These are phyloP conservation scores for Chondrus crispus DNA, from an alignment of 23 red algal genomes.

Conservation along the genomic window DNA sequence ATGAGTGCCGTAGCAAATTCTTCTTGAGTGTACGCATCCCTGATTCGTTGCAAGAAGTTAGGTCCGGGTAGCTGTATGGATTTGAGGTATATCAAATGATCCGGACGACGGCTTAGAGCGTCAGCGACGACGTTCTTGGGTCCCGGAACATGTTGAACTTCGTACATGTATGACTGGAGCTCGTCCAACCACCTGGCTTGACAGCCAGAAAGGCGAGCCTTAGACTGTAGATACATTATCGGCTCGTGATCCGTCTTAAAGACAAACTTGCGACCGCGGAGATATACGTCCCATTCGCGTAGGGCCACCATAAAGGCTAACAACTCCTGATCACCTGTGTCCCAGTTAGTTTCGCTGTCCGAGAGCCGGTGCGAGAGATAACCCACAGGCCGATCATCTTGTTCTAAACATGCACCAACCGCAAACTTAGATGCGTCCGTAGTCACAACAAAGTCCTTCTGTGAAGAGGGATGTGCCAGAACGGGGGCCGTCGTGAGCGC, in stretches of 20 bases:
- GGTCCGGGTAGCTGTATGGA: background rate
- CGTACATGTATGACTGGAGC: background rate
- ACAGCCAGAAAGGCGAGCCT: background rate
- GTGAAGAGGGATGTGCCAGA: background rate
- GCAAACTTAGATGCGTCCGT: constrained; percentile 29
- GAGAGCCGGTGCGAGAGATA: constrained; percentile 12
- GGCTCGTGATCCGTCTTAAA: constrained; percentile 26
- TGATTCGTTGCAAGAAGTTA: background rate
- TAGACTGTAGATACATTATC: constrained; percentile 8
- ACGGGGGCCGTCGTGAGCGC: background rate
- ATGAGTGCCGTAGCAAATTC: background rate
- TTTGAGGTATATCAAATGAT: background rate
- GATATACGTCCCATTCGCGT: background rate
- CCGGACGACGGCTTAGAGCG: background rate
- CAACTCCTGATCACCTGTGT: constrained; percentile 14
- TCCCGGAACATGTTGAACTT: background rate
- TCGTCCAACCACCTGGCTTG: constrained; percentile 10
- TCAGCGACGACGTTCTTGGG: background rate
- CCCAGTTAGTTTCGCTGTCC: background rate
- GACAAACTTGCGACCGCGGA: background rate
- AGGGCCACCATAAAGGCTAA: constrained; percentile 1
- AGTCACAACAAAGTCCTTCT: background rate
- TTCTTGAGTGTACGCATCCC: background rate
- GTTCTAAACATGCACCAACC: background rate
- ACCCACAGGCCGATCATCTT: background rate